A percentile compares a stretch with the other conserved stretches of the same genome.
Conservation (phyloP, 2,329 filamentous ascomycete genomes). For the Chaetomiaceae sp. region DNA sequence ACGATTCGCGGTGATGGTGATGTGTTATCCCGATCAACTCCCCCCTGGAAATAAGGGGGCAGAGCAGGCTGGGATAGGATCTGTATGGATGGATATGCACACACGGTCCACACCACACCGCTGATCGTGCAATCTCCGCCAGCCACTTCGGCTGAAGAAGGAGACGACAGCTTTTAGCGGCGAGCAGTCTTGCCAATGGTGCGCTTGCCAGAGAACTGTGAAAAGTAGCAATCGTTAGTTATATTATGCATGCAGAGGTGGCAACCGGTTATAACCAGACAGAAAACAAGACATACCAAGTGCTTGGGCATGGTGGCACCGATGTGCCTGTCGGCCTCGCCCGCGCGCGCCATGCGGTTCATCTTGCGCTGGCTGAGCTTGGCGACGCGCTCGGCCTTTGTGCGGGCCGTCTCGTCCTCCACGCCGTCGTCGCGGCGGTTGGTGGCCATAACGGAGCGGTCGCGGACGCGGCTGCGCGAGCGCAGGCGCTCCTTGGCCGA, state of each 20-base stretch:
- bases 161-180: conserved; percentile 41
- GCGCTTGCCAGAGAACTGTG: conserved; percentile 80
- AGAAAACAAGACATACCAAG: conserved; percentile 58
- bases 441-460: conserved; percentile 49
- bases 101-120: no score
- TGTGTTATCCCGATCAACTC: no score
- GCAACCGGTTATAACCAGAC: not conserved
- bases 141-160: no score
- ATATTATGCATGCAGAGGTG: conserved; percentile 34
- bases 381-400: conserved; percentile 77
- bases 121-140: no score
- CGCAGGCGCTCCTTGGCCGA: conserved; percentile 55
- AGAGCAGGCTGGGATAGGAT: no score
- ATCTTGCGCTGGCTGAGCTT: conserved; percentile 96
- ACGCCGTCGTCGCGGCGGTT: conserved; percentile 78
- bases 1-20: no score
- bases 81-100: no score
- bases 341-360: conserved; percentile 96
- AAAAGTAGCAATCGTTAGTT: not conserved
- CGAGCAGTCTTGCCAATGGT: conserved; percentile 83
- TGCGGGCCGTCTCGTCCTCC: conserved; percentile 57
- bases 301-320: conserved; percentile 81
- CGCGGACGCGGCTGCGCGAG: conserved; percentile 68
- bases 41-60: no score
- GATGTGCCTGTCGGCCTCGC: conserved; percentile 91